Evolutionary conservation across 2,329 filamentous ascomycete genomes (phyloP).

Genomic region (Nannizziopsis barbatae): DNA sequence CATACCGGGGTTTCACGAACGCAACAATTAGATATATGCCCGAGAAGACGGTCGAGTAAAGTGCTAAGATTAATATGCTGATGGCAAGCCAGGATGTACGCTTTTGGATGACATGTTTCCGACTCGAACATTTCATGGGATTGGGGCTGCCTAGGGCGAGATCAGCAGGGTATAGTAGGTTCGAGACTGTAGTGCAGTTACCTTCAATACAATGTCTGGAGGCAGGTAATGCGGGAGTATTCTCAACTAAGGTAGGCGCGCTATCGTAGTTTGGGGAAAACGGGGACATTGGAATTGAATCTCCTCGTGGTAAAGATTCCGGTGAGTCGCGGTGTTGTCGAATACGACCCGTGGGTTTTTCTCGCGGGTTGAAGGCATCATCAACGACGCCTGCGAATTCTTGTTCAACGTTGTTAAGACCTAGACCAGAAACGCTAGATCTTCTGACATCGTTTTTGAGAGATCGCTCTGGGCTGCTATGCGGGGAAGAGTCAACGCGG

Average conservation of each 20-base stretch:
- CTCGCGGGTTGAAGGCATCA: neutral
- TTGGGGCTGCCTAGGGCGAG: neutral
- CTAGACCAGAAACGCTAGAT: neutral
- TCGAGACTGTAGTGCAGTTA: neutral
- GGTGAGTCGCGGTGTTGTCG: neutral
- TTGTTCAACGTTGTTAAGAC: neutral
- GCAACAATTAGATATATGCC: conserved; percentile 54
- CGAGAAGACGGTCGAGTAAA: conserved; percentile 30
- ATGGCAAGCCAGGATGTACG: conserved; percentile 28
- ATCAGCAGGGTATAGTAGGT: neutral
- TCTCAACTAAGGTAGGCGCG: neutral
- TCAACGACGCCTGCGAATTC: neutral
- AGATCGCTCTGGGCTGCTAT: neutral
- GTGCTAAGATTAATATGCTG: conserved; percentile 27
- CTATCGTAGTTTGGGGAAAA: neutral
- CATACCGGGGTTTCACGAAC: conserved; percentile 52
- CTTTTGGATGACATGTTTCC: conserved; percentile 22
- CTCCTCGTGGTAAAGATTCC: neutral
- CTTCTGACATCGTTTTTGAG: neutral
- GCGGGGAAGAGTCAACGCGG: too few relatives aligned
- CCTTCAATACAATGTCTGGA: neutral
- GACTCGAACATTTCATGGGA: conserved; percentile 23
- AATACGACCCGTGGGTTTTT: neutral
- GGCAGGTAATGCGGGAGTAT: neutral
- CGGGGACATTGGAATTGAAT: neutral